A percentile compares a stretch with the other conserved stretches of the same genome.
phyloP scores from a whole-genome alignment of 495 filamentous ascomycete species.

The Penicillium egyptiacum region DNA sequence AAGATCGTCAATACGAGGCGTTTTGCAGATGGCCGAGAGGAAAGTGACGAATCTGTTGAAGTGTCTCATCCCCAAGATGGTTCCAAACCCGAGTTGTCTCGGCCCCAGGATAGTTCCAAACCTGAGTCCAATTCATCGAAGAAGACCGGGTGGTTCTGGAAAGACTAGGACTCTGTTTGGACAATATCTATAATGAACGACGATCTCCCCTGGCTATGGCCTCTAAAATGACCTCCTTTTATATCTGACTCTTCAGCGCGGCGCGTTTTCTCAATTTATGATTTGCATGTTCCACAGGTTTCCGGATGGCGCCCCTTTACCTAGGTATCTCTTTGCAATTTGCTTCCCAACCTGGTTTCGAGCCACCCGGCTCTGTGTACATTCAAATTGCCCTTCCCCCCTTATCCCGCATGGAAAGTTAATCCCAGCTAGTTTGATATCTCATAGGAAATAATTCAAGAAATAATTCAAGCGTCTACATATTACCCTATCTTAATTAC shows the following conservation, averaged over 20 bases:
- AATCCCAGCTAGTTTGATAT: not conserved
- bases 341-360: not conserved
- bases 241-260: not conserved
- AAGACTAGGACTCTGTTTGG: slow-evolving; percentile 18
- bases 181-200: not conserved
- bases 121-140: slow-evolving; percentile 25
- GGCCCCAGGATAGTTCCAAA: slow-evolving; percentile 13
- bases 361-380: not conserved
- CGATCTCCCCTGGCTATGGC: not conserved
- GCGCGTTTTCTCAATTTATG: not conserved
- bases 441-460: not conserved
- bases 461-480: not conserved
- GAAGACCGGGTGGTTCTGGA: slow-evolving; percentile 49
- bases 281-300: not conserved
- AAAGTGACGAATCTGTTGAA: slow-evolving; percentile 50
- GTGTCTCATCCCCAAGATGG: slow-evolving; percentile 23
- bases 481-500: not conserved
- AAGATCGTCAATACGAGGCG: slow-evolving; percentile 59
- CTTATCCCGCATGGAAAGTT: not conserved
- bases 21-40: slow-evolving; percentile 64
- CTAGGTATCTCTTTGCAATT: not conserved
- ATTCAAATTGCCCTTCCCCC: not conserved
- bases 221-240: not conserved
- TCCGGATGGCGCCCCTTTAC: not conserved
- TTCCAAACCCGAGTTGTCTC: slow-evolving; percentile 20